Base-by-base conservation (phyloP, 106 monocot genomes). In the Alisma plantagoaquatica region DNA sequence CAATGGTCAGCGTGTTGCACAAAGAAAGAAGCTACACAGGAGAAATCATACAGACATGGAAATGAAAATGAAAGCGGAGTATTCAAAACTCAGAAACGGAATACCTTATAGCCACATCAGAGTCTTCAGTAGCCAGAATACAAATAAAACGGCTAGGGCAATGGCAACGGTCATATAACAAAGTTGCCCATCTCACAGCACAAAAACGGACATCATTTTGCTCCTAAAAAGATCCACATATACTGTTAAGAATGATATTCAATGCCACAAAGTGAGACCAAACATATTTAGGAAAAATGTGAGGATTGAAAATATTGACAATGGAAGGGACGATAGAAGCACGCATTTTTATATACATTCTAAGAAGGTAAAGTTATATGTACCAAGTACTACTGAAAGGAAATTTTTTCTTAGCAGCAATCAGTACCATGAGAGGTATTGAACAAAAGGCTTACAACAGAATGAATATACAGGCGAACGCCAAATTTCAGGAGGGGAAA, bases 181-280 rank as follows among this genome's bases (percentile, higher is more conserved):
- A 73, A 41, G 75, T 76, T 55, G 89, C 81, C 98, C 84, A 98
- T 46, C 85, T 78, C 35, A 98, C 55, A 53, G 79, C 81, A 72
- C 89, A 98, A 61, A 98, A 90, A 22, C 98, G 72, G n/a, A 85
- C 85, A 46, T 98, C 98, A 46, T 75, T 82, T 85, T 98, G 81
- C 64, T 98, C 89, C 89, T 89, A 49, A 22, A 51, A 69, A 3
- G 23, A 57, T 25, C n/a, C n/a, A n/a, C n/a, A n/a, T n/a, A n/a
- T n/a, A n/a, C n/a, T n/a, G n/a, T n/a, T n/a, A n/a, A n/a, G n/a
- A n/a, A n/a, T 17, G n/a, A n/a, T n/a, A n/a, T n/a, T n/a, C n/a
- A n/a, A n/a, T n/a, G n/a, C n/a, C n/a, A n/a, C n/a, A n/a, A n/a
- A n/a, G n/a, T 8, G 6, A 38, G 35, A 38, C 6, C 14, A 38